Evolutionary conservation across 2,329 filamentous ascomycete species (phyloP).

Genomic region (Talaromyces sp.): DNA sequence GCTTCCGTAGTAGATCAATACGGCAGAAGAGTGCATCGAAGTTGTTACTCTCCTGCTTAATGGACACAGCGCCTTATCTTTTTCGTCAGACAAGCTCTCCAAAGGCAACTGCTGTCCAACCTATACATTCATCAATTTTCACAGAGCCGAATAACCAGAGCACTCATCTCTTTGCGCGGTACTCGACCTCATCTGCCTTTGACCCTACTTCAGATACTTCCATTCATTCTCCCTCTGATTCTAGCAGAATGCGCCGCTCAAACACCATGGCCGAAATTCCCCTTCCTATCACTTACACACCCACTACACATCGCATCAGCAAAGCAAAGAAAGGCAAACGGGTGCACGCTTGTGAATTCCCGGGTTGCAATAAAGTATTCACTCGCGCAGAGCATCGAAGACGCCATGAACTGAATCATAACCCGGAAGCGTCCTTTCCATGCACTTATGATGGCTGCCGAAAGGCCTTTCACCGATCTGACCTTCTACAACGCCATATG

Average conservation of each 20-base stretch:
- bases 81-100: not conserved
- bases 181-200: not conserved
- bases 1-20: not conserved
- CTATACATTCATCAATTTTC: not conserved
- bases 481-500: conserved; percentile 48
- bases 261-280: conserved; percentile 30
- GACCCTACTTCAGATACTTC: conserved; percentile 7
- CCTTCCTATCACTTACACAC: conserved; percentile 44
- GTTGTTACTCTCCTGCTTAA: not conserved
- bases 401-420: conserved; percentile 51
- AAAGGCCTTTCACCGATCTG: conserved; percentile 48
- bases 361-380: conserved; percentile 50
- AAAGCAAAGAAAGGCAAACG: conserved; percentile 53
- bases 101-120: not conserved
- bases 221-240: conserved; percentile 3
- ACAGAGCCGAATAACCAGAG: not conserved
- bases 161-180: not conserved
- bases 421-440: conserved; percentile 44
- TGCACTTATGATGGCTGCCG: conserved; percentile 44
- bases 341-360: conserved; percentile 47
- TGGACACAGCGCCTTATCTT: conserved; percentile 1
- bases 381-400: conserved; percentile 49
- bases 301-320: conserved; percentile 49
- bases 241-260: conserved; percentile 23
- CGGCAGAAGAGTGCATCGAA: not conserved